These are phyloP conservation scores for Boletellus emodensis DNA, from an alignment of 768 basidiomycete genomes.

Conservation along the genomic window DNA sequence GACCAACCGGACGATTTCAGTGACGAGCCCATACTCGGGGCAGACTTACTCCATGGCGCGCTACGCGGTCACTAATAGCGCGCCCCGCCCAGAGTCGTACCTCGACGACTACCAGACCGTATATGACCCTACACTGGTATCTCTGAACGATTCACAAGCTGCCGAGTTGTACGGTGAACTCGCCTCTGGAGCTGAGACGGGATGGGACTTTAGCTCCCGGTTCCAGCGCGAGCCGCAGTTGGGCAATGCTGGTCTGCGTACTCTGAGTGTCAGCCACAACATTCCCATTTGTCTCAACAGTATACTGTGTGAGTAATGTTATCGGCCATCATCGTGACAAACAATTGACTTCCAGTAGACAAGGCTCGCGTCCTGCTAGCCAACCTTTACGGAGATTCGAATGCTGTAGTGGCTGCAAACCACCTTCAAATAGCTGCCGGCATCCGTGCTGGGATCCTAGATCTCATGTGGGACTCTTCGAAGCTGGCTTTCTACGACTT, in stretches of 20 bases:
- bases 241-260: slow-evolving; percentile 55
- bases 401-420: slow-evolving; percentile 38
- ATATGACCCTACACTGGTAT: slow-evolving; percentile 57
- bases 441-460: slow-evolving; percentile 69
- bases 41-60: slow-evolving; percentile 61
- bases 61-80: slow-evolving; percentile 77
- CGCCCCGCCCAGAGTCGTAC: slow-evolving; percentile 87
- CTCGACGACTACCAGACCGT: slow-evolving; percentile 74
- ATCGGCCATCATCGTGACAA: slow-evolving; percentile 1
- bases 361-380: slow-evolving; percentile 60
- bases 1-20: slow-evolving; percentile 61
- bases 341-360: slow-evolving; percentile 38
- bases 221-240: slow-evolving; percentile 36
- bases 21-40: slow-evolving; percentile 70
- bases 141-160: slow-evolving; percentile 57
- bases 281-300: slow-evolving; percentile 81
- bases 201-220: slow-evolving; percentile 43
- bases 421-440: slow-evolving; percentile 56
- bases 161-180: slow-evolving; percentile 79
- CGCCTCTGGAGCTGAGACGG: slow-evolving; percentile 84
- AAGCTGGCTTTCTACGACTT: slow-evolving; percentile 94
- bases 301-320: slow-evolving; percentile 62
- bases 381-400: slow-evolving; percentile 50
- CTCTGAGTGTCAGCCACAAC: slow-evolving; percentile 64
- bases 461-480: slow-evolving; percentile 78